These are phyloP conservation scores for Globisporangium ultimum DNA, from an alignment of 352 stramenopile genomes.

Conservation along the genomic window DNA sequence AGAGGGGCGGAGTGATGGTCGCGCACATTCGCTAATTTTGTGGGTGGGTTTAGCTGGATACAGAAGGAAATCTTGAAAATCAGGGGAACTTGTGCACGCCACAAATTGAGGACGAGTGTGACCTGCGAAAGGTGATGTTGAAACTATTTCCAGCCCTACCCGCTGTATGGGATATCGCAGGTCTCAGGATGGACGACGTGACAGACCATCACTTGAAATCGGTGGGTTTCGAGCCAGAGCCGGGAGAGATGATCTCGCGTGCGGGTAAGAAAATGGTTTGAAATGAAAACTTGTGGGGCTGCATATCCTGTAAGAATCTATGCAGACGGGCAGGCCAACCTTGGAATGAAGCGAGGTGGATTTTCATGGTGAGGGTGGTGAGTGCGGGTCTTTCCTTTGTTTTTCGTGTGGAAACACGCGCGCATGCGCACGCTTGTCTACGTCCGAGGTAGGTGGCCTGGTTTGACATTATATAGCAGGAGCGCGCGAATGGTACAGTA, in stretches of 20 bases:
- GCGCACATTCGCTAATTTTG: background rate
- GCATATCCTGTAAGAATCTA: background rate
- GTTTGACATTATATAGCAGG: too few relatives aligned
- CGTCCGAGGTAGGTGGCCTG: too few relatives aligned
- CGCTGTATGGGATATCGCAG: background rate
- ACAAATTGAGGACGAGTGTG: background rate
- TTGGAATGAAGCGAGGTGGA: background rate
- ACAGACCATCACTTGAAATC: too few relatives aligned
- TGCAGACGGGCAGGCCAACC: too few relatives aligned
- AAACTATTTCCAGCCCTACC: background rate
- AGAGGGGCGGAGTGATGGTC: constrained; percentile 8
- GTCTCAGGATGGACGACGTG: background rate
- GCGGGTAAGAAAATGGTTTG: too few relatives aligned
- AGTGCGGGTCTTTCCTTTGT: constrained; percentile 6
- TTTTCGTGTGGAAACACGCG: too few relatives aligned
- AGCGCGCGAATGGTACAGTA: too few relatives aligned
- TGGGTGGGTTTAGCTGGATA: background rate
- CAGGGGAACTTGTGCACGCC: background rate
- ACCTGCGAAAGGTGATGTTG: background rate
- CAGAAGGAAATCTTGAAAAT: constrained; percentile 4
- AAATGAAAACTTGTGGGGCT: background rate
- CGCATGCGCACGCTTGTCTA: too few relatives aligned
- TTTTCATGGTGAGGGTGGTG: background rate
- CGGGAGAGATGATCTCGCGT: too few relatives aligned
- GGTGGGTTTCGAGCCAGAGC: background rate